Base-by-base conservation (phyloP, 768 basidiomycete genomes). In the Amanita rimosa region DNA sequence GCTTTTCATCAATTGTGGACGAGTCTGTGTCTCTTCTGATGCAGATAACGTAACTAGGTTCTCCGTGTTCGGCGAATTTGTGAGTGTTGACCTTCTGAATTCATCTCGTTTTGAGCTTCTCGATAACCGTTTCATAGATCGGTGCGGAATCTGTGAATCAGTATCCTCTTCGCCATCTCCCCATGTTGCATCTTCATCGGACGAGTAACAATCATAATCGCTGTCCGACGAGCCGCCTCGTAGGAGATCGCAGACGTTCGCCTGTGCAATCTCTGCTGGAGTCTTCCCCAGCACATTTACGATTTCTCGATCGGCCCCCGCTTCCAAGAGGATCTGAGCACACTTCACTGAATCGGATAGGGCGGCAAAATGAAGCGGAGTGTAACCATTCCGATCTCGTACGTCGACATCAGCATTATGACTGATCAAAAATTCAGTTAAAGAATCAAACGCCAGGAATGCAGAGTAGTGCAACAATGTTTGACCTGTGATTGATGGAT, bases 321-420 rank as follows among this genome's bases (percentile, higher is more conserved):
- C 89, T 9, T 74, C 69, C n/a, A 95, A 57, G 26, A 99, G 69
- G 4, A 83, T 63, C 40, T 71, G 67, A 2, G 77, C 75, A 62
- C 88, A 92, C 9, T 74, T 70, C 46, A 69, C 67, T 11, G 85
- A 80, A 19, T 74, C 75, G 6, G 69, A 70, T 29, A 94, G 64
- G 0, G 79, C 83, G 14, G 93, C 87, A 57, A 94, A 85, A 64
- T 94, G 88, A 29, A 97, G 66, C 0, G 96, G 79, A 0, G 94
- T 98, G 61, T 76, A 90, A 11, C 95, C 95, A 62, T 92, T 95
- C 42, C 77, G 72, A 63, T 99, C 96, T 43, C 89, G 80, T 11
- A 73, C 74, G 60, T 98, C 91, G 46, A 93, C 55, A 59, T 93
- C 89, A 33, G 84, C 80, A 6, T 74, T 78, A 47, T 76, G 85